phyloP scores from a whole-genome alignment of 768 basidiomycete genomes.

The Pisolithus sp. region DNA sequence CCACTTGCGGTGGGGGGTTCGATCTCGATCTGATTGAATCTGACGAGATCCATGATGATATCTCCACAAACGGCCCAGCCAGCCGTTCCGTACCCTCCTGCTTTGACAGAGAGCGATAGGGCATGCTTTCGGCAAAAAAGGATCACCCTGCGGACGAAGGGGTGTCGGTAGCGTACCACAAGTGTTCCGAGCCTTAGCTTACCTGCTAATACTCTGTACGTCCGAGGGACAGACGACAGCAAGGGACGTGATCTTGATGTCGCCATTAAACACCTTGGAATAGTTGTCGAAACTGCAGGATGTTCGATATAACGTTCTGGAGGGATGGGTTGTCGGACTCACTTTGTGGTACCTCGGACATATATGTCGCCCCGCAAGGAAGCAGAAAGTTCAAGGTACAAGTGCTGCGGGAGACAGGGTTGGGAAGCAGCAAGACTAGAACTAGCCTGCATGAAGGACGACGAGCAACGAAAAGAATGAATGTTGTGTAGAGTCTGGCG shows the following conservation, averaged over 20 bases:
- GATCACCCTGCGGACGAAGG: conserved; percentile 43
- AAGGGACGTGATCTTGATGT: conserved; percentile 51
- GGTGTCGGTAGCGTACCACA: conserved; percentile 1
- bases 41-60: conserved; percentile 74
- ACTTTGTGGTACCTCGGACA: conserved; percentile 39
- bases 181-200: conserved; percentile 24
- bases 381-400: conserved; percentile 41
- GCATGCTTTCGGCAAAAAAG: conserved; percentile 66
- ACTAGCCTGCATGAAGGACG: conserved; percentile 11
- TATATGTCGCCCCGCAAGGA: conserved; percentile 44
- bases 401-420: conserved; percentile 15
- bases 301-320: neutral
- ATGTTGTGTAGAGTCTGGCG: neutral
- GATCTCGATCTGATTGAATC: conserved; percentile 61
- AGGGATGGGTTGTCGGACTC: conserved; percentile 4
- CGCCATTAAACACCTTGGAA: conserved; percentile 68
- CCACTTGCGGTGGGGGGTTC: conserved; percentile 50
- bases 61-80: conserved; percentile 88
- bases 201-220: conserved; percentile 79
- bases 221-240: conserved; percentile 70
- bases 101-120: conserved; percentile 75
- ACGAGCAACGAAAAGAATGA: neutral
- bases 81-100: conserved; percentile 87
- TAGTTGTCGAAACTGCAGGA: conserved; percentile 21
- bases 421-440: neutral